Evolutionary conservation across 2,329 filamentous ascomycete genomes (phyloP).

Genomic region (Claviceps pazoutovae): DNA sequence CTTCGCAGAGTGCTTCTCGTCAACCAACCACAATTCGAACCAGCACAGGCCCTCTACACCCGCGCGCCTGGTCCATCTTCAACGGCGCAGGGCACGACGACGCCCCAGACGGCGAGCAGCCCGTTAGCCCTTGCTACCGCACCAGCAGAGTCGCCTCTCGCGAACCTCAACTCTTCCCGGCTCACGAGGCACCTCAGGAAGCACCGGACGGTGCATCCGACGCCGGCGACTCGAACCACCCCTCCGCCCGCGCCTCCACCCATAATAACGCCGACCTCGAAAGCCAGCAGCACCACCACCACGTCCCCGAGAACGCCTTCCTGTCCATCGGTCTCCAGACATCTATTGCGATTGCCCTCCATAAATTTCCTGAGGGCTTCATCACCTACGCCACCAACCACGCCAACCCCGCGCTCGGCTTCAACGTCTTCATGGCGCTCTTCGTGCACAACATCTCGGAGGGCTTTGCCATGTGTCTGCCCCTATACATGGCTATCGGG

Average conservation of each 20-base stretch:
- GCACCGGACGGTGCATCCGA: background rate
- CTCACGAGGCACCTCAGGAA: conserved; percentile 10
- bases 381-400: conserved; percentile 97
- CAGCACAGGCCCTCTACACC: conserved; percentile 22
- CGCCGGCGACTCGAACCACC: conserved; percentile 10
- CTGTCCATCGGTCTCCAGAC: conserved; percentile 92
- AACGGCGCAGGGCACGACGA: conserved; percentile 14
- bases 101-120: conserved; percentile 12
- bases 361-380: conserved; percentile 82
- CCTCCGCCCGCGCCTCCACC: conserved; percentile 14
- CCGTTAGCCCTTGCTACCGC: conserved; percentile 20
- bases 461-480: conserved; percentile 86
- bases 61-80: conserved; percentile 14
- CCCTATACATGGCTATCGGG: conserved; percentile 78
- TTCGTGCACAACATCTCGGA: conserved; percentile 98
- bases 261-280: conserved; percentile 30
- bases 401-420: conserved; percentile 74
- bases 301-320: conserved; percentile 88
- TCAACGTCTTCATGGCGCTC: conserved; percentile 86
- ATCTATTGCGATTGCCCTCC: conserved; percentile 82
- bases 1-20: conserved; percentile 15
- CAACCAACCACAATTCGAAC: conserved; percentile 27
- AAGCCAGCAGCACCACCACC: conserved; percentile 69
- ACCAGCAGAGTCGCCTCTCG: conserved; percentile 26
- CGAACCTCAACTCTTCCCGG: conserved; percentile 19